Base-by-base conservation (phyloP, 345 rosid genomes). In the Chamaenerion angustifolium region DNA sequence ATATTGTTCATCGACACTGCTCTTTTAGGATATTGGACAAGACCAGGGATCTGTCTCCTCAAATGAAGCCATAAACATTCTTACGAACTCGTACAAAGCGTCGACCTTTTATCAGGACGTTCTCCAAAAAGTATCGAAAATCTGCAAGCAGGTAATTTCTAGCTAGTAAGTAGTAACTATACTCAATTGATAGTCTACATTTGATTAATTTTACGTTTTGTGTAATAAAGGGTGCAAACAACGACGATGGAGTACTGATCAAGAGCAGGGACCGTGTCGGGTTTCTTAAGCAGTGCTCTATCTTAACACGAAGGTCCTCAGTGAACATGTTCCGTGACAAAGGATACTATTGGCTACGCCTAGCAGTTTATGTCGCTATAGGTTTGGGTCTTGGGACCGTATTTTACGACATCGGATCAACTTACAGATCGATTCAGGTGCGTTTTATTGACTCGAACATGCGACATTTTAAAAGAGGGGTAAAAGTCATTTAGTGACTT, bases 321-420 rank as follows among this genome's bases (percentile, higher is more conserved):
- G 13, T 56, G 45, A 47, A 56, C 23, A 57, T 57, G 61, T 23
- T 1, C 45, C 54, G 61, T 18, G 54, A 57, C 18, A 41, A 3
- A 23, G 60, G 60, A 31, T 56, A 56, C 46, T 56, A 47, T 52
- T 48, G 60, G 60, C 10, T 56, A 45, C 60, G 60, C 11, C 21
- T 56, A 2, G 60, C 46, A 0, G 12, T 47, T 40, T 56, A 56
- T 40, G 13, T 56, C 19, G 1, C 12, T 40, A 0, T 56, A 40
- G 43, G 23, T 10, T 2, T 40, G 1, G 54, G 55, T 3, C 54
- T 58, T 0, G 62, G 62, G 10, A 40, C 55, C 46, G 11, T 57
- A 19, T 57, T 16, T 48, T 21, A 2, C n/a, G 42, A 15, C 6
- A 42, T 57, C 11, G 61, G 61, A 48, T 23, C 27, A 2, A 5